Evolutionary conservation across 2,329 filamentous ascomycete genomes (phyloP).

Genomic region (Fusarium verrucosum): DNA sequence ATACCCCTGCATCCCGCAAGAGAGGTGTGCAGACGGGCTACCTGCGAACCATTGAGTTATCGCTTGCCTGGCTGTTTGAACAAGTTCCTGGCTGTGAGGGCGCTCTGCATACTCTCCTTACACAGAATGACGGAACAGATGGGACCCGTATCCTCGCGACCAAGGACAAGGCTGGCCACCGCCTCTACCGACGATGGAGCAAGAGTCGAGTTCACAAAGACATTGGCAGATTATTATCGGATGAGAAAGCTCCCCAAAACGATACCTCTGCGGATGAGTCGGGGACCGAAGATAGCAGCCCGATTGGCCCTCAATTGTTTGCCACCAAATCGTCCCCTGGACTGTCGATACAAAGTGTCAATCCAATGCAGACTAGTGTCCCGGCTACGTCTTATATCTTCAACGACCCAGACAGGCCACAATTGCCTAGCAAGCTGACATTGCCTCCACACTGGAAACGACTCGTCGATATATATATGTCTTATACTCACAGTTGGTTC

Average conservation of each 20-base stretch:
- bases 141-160: slow-evolving; percentile 57
- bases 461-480: slow-evolving; percentile 77
- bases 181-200: slow-evolving; percentile 69
- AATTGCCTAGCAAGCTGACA: slow-evolving; percentile 37
- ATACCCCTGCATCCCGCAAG: slow-evolving; percentile 78
- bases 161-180: slow-evolving; percentile 64
- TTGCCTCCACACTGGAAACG: slow-evolving; percentile 66
- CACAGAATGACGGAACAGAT: slow-evolving; percentile 54
- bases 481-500: slow-evolving; percentile 80
- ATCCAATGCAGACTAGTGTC: slow-evolving; percentile 12
- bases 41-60: slow-evolving; percentile 75
- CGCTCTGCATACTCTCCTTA: slow-evolving; percentile 64
- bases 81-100: slow-evolving; percentile 68
- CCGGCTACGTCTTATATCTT: slow-evolving; percentile 12
- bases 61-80: slow-evolving; percentile 72
- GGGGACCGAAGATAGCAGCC: slow-evolving; percentile 45
- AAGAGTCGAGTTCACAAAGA: slow-evolving; percentile 69
- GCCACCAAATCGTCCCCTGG: slow-evolving; percentile 35
- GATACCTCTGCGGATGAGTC: slow-evolving; percentile 51
- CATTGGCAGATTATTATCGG: slow-evolving; percentile 69
- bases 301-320: slow-evolving; percentile 28
- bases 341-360: slow-evolving; percentile 27
- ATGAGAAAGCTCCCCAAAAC: slow-evolving; percentile 47
- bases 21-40: slow-evolving; percentile 83
- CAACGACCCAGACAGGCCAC: slow-evolving; percentile 1